Conservation (phyloP, 2,329 filamentous ascomycete species). For the Penicillium hesseltinei region DNA sequence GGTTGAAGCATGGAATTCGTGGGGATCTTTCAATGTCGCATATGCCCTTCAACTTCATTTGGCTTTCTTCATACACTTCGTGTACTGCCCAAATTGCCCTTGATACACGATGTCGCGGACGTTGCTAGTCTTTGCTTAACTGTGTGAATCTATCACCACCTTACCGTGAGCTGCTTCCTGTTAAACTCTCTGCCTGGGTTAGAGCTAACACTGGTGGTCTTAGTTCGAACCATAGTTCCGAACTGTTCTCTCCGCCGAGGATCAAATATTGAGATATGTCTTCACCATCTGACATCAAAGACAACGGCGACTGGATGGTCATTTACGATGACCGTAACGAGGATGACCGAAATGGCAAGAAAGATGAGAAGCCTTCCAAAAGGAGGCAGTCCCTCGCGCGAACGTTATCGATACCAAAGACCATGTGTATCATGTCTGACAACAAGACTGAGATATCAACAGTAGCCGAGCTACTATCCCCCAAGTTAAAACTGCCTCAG, state of each 20-base stretch:
- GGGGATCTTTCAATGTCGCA: conserved; percentile 1
- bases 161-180: not conserved
- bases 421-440: conserved; percentile 23
- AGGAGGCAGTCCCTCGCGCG: conserved; percentile 8
- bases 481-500: conserved; percentile 25
- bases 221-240: not conserved
- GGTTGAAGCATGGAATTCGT: conserved; percentile 8
- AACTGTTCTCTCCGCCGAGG: not conserved
- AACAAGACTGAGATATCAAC: conserved; percentile 17
- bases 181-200: not conserved
- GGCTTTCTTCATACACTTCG: not conserved
- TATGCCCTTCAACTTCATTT: not conserved
- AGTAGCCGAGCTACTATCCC: conserved; percentile 12
- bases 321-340: conserved; percentile 11
- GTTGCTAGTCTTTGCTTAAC: not conserved
- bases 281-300: conserved; percentile 1
- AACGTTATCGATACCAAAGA: conserved; percentile 19
- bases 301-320: conserved; percentile 16
- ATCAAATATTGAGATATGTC: conserved; percentile 6
- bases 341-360: not conserved
- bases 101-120: not conserved
- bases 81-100: not conserved
- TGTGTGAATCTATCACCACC: not conserved
- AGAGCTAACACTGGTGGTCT: not conserved
- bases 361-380: conserved; percentile 7